Evolutionary conservation across 2,329 filamentous ascomycete species (phyloP).

Genomic region (Ciborinia camelliae): DNA sequence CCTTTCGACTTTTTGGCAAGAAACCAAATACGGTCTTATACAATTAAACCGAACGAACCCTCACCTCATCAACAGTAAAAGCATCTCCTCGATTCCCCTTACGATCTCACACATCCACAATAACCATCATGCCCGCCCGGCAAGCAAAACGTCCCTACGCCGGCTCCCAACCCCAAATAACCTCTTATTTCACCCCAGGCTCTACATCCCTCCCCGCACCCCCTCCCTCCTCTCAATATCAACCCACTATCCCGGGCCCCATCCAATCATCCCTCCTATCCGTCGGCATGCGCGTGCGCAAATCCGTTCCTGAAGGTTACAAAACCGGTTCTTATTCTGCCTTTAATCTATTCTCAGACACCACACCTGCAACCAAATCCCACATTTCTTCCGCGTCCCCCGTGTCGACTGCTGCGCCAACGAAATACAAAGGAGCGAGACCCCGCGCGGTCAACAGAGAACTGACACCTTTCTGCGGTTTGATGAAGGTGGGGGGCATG

Average conservation of each 20-base stretch:
- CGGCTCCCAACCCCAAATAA: constrained; percentile 57
- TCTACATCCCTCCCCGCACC: constrained; percentile 29
- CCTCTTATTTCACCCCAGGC: constrained; percentile 53
- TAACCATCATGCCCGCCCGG: constrained; percentile 16
- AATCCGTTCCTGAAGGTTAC: constrained; percentile 90
- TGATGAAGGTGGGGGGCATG: constrained; percentile 70
- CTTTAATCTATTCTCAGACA: constrained; percentile 52
- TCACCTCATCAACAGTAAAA: not conserved
- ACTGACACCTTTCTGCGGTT: constrained; percentile 75
- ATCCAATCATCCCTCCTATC: constrained; percentile 80
- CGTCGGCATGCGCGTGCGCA: constrained; percentile 92
- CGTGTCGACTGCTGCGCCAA: constrained; percentile 34
- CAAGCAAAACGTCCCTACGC: constrained; percentile 58
- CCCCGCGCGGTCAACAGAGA: constrained; percentile 46
- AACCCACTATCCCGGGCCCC: constrained; percentile 42
- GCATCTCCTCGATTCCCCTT: not conserved
- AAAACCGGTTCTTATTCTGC: constrained; percentile 62
- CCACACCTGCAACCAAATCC: not conserved
- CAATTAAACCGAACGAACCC: not conserved
- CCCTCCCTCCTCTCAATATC: constrained; percentile 41
- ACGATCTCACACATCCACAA: not conserved
- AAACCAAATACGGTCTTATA: not conserved
- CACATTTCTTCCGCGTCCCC: constrained; percentile 16
- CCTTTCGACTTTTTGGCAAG: not conserved
- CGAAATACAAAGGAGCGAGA: constrained; percentile 26